Evolutionary conservation across 2,329 filamentous ascomycete species (phyloP), one percentile per base, ranked within the genome.

Genomic region (Geoglossum cookeanum): DNA sequence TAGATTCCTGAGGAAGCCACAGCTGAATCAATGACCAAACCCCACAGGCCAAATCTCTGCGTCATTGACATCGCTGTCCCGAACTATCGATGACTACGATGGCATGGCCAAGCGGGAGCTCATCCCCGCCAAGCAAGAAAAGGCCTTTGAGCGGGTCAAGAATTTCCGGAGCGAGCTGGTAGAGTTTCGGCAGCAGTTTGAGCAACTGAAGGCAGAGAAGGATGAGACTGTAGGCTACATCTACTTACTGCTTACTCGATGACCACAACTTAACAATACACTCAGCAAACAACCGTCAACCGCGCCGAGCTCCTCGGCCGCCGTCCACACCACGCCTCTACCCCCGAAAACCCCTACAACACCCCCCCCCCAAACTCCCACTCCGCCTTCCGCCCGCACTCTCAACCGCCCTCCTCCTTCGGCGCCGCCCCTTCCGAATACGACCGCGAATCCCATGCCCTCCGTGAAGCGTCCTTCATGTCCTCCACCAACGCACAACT

Each of bases 271-370:
- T 22, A 22, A 22, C 22, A 22, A 22, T 22, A 22, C 13, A 9
- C 45, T 55, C 57, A 78, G 74, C 73, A 75, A 74, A 73, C 75
- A 55, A 77, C 79, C 56, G 78, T 85, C 63, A 87, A 89, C 67
- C 79, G 88, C 54, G 78, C 78, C 60, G 92, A 97, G 69, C 77
- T 98, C 30, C 78, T 97, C 0, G 91, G 90, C 30, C 78, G 92
- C 55, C 77, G 92, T 52, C 87, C 89, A 1, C 91, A 92, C 62
- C 74, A 80, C 65, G 79, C 80, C 44, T 73, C 82, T n/a, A 85
- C 85, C 0, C 91, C 92, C 1, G 92, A 97, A 69, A 97, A 97
- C 65, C 92, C 92, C 0, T 97, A 97, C 68, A 81, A 87, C 15
- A 80, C 85, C 62, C 67, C 85, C 62, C 67, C 72, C 3, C 68